These are phyloP conservation scores for Lactarius hengduanensis DNA, from an alignment of 768 basidiomycete genomes.

Conservation along the genomic window DNA sequence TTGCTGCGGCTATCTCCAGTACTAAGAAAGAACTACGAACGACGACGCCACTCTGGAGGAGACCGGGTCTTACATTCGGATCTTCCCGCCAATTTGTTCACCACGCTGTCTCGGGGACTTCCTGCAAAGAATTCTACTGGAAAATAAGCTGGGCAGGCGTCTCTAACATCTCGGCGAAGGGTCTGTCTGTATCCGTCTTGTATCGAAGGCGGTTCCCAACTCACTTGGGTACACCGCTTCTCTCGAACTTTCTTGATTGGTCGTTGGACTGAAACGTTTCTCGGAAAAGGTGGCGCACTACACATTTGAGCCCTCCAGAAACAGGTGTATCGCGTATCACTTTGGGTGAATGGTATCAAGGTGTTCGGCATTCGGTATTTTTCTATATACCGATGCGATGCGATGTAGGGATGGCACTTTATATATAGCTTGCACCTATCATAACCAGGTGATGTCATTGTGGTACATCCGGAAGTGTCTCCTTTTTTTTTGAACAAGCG, in stretches of 20 bases:
- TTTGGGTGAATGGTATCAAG: constrained; percentile 82
- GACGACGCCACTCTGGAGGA: constrained; percentile 76
- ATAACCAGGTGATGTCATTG: constrained; percentile 73
- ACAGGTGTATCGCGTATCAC: constrained; percentile 61
- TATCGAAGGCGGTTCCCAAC: constrained; percentile 86
- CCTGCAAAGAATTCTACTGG: constrained; percentile 91
- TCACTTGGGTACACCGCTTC: constrained; percentile 59
- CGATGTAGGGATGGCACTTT: constrained; percentile 48
- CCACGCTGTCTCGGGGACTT: constrained; percentile 84
- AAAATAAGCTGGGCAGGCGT: constrained; percentile 71
- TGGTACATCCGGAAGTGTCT: constrained; percentile 61
- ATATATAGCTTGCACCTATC: constrained; percentile 54
- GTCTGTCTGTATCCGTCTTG: constrained; percentile 52
- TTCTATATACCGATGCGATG: constrained; percentile 61
- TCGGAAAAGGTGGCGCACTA: constrained; percentile 69
- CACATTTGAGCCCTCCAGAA: constrained; percentile 55
- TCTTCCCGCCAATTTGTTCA: constrained; percentile 66
- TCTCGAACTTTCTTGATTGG: constrained; percentile 1
- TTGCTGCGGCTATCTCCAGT: constrained; percentile 82
- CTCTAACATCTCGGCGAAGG: constrained; percentile 64
- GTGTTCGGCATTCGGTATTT: constrained; percentile 67
- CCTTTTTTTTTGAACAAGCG: too few relatives aligned
- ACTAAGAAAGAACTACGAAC: constrained; percentile 75
- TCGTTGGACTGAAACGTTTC: background rate
- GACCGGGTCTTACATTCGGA: constrained; percentile 64